Conservation (phyloP, 768 basidiomycete species). For the Lentinula raphanica region DNA sequence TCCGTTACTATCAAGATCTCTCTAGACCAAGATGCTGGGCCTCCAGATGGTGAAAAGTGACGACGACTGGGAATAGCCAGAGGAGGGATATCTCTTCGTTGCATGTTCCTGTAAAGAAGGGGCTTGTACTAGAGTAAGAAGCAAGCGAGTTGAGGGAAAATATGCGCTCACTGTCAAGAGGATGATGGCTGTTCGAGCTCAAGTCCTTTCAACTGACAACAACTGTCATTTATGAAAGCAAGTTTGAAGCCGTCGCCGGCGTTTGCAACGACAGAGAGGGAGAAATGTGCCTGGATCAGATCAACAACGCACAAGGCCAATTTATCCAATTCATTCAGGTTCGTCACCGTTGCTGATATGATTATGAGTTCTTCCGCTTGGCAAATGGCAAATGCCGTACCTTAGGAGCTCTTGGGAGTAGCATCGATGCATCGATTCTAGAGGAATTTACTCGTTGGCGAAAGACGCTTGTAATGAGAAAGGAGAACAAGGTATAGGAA, state of each 20-base stretch:
- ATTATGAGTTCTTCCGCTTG: too few species aligned
- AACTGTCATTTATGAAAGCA: not conserved
- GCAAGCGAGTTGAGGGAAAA: not conserved
- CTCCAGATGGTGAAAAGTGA: not conserved
- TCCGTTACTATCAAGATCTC: not conserved
- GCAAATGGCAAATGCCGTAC: too few species aligned
- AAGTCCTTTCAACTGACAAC: not conserved
- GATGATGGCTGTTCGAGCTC: not conserved
- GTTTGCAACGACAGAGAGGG: not conserved
- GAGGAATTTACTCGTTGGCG: too few species aligned
- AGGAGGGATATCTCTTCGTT: not conserved
- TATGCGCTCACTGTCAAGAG: too few species aligned
- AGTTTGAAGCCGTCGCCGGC: not conserved
- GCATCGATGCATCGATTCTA: too few species aligned
- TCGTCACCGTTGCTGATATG: too few species aligned
- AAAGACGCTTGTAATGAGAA: too few species aligned
- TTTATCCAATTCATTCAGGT: not conserved
- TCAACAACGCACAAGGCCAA: not conserved
- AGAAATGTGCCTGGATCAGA: not conserved
- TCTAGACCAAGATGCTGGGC: not conserved
- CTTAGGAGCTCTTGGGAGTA: too few species aligned
- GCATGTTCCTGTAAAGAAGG: not conserved
- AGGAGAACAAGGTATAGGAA: too few species aligned
- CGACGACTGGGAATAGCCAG: not conserved
- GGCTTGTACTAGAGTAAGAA: not conserved